Evolutionary conservation across 1,139 yeast species (phyloP).

Genomic region (Cylindricascospora bacillispora): DNA sequence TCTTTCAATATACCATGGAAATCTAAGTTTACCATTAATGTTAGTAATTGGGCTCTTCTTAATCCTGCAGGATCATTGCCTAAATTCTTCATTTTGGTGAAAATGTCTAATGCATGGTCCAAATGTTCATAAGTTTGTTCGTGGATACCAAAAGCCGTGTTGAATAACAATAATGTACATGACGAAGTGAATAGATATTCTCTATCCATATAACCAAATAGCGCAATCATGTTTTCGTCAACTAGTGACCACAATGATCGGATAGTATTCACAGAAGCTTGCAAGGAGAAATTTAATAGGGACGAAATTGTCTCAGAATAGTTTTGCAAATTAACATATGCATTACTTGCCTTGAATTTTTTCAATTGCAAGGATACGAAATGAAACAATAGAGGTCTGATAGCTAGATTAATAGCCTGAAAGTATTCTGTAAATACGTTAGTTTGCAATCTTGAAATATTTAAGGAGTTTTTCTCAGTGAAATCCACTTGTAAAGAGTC

Average conservation of each 20-base stretch:
- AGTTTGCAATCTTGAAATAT: slow-evolving; percentile 55
- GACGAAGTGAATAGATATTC: slow-evolving; percentile 75
- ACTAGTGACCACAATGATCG: slow-evolving; percentile 60
- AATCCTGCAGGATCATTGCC: slow-evolving; percentile 73
- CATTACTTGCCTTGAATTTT: slow-evolving; percentile 37
- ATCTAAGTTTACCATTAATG: slow-evolving; percentile 51
- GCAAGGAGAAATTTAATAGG: slow-evolving; percentile 66
- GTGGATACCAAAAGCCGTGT: slow-evolving; percentile 74
- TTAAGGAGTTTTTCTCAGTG: slow-evolving; percentile 34
- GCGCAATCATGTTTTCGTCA: slow-evolving; percentile 67
- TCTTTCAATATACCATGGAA: slow-evolving; percentile 54
- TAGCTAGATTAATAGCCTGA: slow-evolving; percentile 75
- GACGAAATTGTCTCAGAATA: slow-evolving; percentile 59
- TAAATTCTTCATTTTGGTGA: slow-evolving; percentile 60
- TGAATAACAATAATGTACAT: slow-evolving; percentile 61
- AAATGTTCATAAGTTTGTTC: slow-evolving; percentile 61
- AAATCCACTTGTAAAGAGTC: slow-evolving; percentile 54
- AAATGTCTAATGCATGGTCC: slow-evolving; percentile 58
- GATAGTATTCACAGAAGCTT: slow-evolving; percentile 71
- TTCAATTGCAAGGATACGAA: slow-evolving; percentile 60
- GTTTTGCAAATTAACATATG: slow-evolving; percentile 53
- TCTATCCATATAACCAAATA: slow-evolving; percentile 83
- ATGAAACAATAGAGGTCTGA: slow-evolving; percentile 67
- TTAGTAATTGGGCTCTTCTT: slow-evolving; percentile 58
- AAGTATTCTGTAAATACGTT: slow-evolving; percentile 78